phyloP scores from a whole-genome alignment of 345 rosid species.

The Pugionium dolabratum region DNA sequence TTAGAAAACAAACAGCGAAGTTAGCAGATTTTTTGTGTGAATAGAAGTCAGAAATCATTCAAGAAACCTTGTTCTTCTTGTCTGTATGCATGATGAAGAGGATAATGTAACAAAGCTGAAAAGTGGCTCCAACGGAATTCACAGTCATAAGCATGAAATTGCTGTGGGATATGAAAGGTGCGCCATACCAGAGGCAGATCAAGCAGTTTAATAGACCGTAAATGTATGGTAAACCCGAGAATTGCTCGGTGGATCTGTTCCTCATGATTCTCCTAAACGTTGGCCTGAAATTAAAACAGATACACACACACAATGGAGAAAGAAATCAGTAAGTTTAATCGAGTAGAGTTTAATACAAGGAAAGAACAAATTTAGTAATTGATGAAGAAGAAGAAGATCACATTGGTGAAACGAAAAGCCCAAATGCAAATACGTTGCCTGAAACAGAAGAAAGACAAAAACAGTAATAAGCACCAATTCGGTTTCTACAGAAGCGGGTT shows the following conservation, averaged over 20 bases:
- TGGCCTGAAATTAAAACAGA: conserved; percentile 55
- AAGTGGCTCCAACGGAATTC: conserved; percentile 68
- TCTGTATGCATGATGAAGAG: conserved; percentile 63
- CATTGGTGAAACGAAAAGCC: conserved; percentile 82
- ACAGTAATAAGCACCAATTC: conserved; percentile 6
- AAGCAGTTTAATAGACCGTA: conserved; percentile 84
- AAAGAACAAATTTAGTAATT: conserved; percentile 7
- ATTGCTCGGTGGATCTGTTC: conserved; percentile 71
- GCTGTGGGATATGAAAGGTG: conserved; percentile 61
- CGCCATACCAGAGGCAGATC: conserved; percentile 82
- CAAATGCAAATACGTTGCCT: conserved; percentile 87
- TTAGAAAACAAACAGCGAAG: neutral
- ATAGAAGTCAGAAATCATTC: conserved; percentile 16
- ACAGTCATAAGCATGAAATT: conserved; percentile 68
- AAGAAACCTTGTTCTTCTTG: conserved; percentile 57
- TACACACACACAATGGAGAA: conserved; percentile 8
- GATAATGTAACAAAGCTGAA: conserved; percentile 63
- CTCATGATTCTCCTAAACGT: conserved; percentile 83
- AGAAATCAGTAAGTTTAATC: neutral
- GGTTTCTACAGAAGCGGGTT: neutral
- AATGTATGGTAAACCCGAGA: conserved; percentile 84
- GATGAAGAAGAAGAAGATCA: conserved; percentile 43
- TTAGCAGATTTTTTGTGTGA: neutral
- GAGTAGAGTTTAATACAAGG: neutral
- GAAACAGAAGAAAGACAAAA: conserved; percentile 38